Conservation (phyloP, 805 yeast genomes). For the Wickerhamiella kurtzmanii region DNA sequence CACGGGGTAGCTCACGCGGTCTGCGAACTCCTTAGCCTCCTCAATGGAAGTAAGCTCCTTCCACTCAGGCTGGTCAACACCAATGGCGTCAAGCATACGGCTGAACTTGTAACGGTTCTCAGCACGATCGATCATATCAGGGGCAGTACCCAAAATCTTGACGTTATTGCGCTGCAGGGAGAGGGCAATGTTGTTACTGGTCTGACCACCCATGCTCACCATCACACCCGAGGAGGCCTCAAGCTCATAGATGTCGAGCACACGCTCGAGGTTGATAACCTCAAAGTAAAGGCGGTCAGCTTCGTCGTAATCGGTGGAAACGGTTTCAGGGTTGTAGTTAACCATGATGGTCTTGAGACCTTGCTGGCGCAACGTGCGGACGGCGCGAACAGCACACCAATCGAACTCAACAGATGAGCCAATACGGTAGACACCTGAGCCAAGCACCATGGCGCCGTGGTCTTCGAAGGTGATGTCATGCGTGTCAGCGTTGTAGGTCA, state of each 20-base stretch:
- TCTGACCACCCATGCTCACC: constrained; percentile 98
- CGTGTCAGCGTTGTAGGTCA: constrained; percentile 84
- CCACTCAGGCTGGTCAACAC: constrained; percentile 99
- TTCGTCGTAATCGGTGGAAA: constrained; percentile 96
- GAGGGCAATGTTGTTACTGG: constrained; percentile 91
- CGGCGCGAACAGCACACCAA: constrained; percentile 98
- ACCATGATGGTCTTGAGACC: constrained; percentile 90
- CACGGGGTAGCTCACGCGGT: constrained; percentile 84
- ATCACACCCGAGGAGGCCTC: constrained; percentile 87
- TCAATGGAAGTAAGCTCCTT: constrained; percentile 85
- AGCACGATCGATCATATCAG: constrained; percentile 96
- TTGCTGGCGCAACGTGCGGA: constrained; percentile 77
- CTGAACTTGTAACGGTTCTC: constrained; percentile 97
- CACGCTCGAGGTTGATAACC: constrained; percentile 86
- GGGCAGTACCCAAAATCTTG: constrained; percentile 91
- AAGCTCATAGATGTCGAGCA: constrained; percentile 83
- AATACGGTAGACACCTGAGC: constrained; percentile 97
- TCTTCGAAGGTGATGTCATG: constrained; percentile 83
- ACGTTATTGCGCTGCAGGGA: constrained; percentile 87
- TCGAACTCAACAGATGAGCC: constrained; percentile 98
- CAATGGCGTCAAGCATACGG: constrained; percentile 89
- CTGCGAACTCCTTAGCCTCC: constrained; percentile 88
- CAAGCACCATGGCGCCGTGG: constrained; percentile 87
- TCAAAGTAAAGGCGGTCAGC: constrained; percentile 95
- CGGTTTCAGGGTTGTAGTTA: constrained; percentile 97